Evolutionary conservation across 306 rosid species (phyloP), one percentile per base, ranked within the genome.

Genomic region (Quercus engelmannii): DNA sequence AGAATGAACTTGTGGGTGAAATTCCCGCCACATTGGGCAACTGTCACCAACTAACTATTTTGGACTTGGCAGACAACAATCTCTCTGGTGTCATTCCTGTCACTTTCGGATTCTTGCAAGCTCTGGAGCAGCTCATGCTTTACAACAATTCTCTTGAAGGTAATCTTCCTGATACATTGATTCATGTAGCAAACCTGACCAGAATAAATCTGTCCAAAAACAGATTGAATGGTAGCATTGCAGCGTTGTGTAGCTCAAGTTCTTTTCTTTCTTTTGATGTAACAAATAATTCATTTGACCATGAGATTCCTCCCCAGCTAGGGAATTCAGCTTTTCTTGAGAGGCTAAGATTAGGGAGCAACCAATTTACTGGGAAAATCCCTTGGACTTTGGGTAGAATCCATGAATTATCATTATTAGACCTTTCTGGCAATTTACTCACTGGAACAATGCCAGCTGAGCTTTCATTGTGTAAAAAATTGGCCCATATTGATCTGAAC

Each of bases 121-220:
- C 87, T 20, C 68, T 95, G 83, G 87, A 93, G 79, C 85, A 87
- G 87, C 83, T 95, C 74, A 91, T 95, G 99, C 90, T 95, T 10
- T 95, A 95, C 87, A 95, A 95, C 90, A 95, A 95, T 54, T 89
- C 99, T 11, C 98, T 95, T 55, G 93, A 91, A 91, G 99, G 99
- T 87, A 86, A 80, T 82, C 94, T 93, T 56, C 98, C 99, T 83
- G 84, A 63, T 76, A 82, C 87, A 52, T 83, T 95, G 75, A 81
- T 80, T 82, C 70, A 81, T 74, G 63, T 90, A 74, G 76, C 82
- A 65, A 95, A 95, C 69, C 85, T 93, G 88, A 91, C 96, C 57
- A 81, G 99, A 79, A 89, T 95, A 81, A 95, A 95, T 82, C 87
- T 95, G 28, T 95, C 98, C 4, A 77, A 71, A 73, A 95, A 95